phyloP scores from a whole-genome alignment of 2,329 filamentous ascomycete genomes.

The Sporothrix protearum region DNA sequence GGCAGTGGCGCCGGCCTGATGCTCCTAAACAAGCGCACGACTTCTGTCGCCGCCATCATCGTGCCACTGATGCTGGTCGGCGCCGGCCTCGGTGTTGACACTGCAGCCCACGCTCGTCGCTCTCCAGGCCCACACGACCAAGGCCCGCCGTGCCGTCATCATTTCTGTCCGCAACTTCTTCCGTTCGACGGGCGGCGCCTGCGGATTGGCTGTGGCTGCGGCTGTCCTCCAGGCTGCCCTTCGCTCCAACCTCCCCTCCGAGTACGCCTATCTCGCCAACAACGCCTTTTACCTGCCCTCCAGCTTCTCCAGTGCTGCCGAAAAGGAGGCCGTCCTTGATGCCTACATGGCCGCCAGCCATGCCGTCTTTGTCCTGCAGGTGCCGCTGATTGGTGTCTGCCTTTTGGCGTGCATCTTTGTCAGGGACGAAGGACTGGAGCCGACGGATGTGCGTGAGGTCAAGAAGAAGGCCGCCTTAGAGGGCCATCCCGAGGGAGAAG shows the following conservation, averaged over 20 bases:
- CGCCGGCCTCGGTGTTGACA: conserved; percentile 36
- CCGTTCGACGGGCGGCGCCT: conserved; percentile 38
- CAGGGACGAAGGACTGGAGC: conserved; percentile 47
- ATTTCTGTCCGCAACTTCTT: conserved; percentile 41
- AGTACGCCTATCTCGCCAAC: conserved; percentile 30
- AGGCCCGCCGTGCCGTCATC: conserved; percentile 39
- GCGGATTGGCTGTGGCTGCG: conserved; percentile 35
- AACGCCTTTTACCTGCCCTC: conserved; percentile 34
- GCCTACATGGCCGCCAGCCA: conserved; percentile 44
- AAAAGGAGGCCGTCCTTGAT: conserved; percentile 28
- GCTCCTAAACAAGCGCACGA: conserved; percentile 31
- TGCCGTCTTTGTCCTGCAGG: conserved; percentile 55
- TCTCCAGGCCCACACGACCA: conserved; percentile 38
- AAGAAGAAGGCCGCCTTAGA: conserved; percentile 11
- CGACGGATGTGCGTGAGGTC: conserved; percentile 25
- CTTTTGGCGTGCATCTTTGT: conserved; percentile 51
- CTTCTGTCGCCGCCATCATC: conserved; percentile 33
- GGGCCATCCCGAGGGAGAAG: background rate
- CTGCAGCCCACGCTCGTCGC: conserved; percentile 41
- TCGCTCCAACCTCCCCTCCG: conserved; percentile 23
- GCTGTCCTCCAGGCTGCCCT: conserved; percentile 36
- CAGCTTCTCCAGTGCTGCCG: conserved; percentile 22
- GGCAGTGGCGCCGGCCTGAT: conserved; percentile 34
- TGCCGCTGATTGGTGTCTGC: conserved; percentile 51
- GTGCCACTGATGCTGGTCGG: conserved; percentile 37